These are phyloP conservation scores for Bigelowiella natans DNA, from an alignment of 78 protist genomes.

Conservation along the genomic window DNA sequence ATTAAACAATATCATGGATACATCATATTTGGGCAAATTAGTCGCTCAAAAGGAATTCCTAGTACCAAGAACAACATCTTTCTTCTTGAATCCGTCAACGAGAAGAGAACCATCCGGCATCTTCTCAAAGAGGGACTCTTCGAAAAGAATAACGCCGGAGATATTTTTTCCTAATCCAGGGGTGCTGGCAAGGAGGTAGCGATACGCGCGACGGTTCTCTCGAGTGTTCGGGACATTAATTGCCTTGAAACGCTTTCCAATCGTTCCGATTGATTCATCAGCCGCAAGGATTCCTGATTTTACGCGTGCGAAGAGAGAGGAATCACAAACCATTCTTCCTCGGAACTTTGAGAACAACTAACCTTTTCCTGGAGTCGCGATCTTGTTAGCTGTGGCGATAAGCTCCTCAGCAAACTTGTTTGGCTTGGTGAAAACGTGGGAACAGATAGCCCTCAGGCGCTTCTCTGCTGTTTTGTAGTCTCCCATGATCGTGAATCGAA, in stretches of 20 bases:
- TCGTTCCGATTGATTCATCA: slow-evolving; percentile 77
- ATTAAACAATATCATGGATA: too few species aligned
- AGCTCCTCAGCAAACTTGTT: neutral
- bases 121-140: slow-evolving; percentile 78
- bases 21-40: too few species aligned
- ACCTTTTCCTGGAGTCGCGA: neutral
- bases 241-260: slow-evolving; percentile 75
- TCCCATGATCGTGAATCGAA: too few species aligned
- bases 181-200: slow-evolving; percentile 70
- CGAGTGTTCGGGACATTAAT: slow-evolving; percentile 73
- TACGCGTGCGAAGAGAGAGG: too few species aligned
- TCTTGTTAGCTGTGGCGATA: neutral
- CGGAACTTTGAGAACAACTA: too few species aligned
- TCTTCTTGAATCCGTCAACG: neutral
- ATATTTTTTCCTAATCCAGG: slow-evolving; percentile 53
- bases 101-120: slow-evolving; percentile 47
- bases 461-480: too few species aligned
- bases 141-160: slow-evolving; percentile 80
- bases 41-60: too few species aligned
- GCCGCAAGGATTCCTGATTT: slow-evolving; percentile 90
- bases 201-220: slow-evolving; percentile 75
- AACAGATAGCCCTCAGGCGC: neutral
- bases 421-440: neutral
- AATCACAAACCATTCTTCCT: too few species aligned
- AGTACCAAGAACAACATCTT: neutral